Percentiles rank a stretch among this genome's conserved stretches.
Conservation (phyloP, 1,139 yeast genomes). For the Pichia sp. region DNA sequence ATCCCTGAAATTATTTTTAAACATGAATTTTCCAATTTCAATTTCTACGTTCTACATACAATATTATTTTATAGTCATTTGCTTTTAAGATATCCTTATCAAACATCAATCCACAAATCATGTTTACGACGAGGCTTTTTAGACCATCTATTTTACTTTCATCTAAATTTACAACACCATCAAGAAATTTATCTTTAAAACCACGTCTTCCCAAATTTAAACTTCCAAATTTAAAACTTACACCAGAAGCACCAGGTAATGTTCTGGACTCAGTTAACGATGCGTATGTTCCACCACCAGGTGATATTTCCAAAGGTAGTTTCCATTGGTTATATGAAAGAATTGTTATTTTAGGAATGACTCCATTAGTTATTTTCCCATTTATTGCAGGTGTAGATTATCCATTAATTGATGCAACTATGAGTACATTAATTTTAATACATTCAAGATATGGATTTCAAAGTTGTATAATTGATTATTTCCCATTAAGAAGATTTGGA, state of each 20-base stretch:
- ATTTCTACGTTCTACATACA: no score
- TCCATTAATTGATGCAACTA: slow-evolving; percentile 51
- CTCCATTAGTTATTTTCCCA: slow-evolving; percentile 62
- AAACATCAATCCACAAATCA: neutral
- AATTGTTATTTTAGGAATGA: slow-evolving; percentile 48
- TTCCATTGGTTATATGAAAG: slow-evolving; percentile 71
- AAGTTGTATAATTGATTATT: slow-evolving; percentile 74
- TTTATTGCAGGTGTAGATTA: slow-evolving; percentile 48
- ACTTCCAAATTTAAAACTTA: slow-evolving; percentile 15
- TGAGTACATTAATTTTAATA: slow-evolving; percentile 50
- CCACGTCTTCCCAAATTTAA: slow-evolving; percentile 19
- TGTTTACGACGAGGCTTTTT: slow-evolving; percentile 6
- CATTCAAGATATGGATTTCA: slow-evolving; percentile 71
- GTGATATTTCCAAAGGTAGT: slow-evolving; percentile 55
- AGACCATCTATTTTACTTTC: slow-evolving; percentile 8
- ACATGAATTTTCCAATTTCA: no score
- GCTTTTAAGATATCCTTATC: no score
- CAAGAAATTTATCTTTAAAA: slow-evolving; percentile 13
- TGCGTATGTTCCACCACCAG: slow-evolving; percentile 55
- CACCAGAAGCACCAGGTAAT: slow-evolving; percentile 45
- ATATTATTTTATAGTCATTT: no score
- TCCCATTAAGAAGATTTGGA: slow-evolving; percentile 70
- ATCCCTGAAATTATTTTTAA: no score
- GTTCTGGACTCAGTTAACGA: slow-evolving; percentile 74
- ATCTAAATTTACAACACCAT: neutral